phyloP scores from a whole-genome alignment of 2,329 filamentous ascomycete species.

The Bisporella sp. region DNA sequence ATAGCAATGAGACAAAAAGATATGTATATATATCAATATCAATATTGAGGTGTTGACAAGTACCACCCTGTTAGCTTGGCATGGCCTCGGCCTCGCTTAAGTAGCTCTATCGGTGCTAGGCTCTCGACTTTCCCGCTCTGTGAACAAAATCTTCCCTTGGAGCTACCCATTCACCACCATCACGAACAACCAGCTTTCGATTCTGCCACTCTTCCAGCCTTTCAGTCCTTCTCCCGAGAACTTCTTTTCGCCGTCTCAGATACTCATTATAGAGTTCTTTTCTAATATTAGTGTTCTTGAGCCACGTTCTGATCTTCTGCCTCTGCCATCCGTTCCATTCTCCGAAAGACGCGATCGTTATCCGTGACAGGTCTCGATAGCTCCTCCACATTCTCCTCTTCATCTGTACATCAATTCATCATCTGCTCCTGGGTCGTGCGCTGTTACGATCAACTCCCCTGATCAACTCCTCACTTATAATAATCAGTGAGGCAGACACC shows the following conservation, averaged over 20 bases:
- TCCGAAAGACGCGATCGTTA: conserved; percentile 20
- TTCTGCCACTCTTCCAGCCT: not conserved
- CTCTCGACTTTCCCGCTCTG: too few relatives aligned
- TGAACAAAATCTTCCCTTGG: too few relatives aligned
- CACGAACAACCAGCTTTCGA: conserved; percentile 10
- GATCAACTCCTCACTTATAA: conserved; percentile 3
- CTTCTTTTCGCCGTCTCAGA: conserved; percentile 14
- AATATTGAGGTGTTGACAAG: too few relatives aligned
- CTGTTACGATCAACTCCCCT: not conserved
- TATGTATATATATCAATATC: too few relatives aligned
- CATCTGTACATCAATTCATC: conserved; percentile 8
- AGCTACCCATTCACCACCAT: conserved; percentile 1
- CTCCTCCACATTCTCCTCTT: conserved; percentile 5
- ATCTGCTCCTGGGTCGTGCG: not conserved
- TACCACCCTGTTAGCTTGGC: too few relatives aligned
- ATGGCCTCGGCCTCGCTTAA: too few relatives aligned
- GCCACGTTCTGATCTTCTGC: conserved; percentile 1
- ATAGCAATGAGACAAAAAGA: too few relatives aligned
- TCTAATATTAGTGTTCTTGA: conserved; percentile 22
- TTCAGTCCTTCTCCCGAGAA: conserved; percentile 16
- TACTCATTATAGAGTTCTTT: conserved; percentile 9
- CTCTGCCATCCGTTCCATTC: conserved; percentile 10
- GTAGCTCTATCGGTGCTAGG: too few relatives aligned
- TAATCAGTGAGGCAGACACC: conserved; percentile 16
- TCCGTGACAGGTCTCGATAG: conserved; percentile 23